phyloP scores from a whole-genome alignment of 1,139 yeast genomes.

The Pichia kudriavzevii region DNA sequence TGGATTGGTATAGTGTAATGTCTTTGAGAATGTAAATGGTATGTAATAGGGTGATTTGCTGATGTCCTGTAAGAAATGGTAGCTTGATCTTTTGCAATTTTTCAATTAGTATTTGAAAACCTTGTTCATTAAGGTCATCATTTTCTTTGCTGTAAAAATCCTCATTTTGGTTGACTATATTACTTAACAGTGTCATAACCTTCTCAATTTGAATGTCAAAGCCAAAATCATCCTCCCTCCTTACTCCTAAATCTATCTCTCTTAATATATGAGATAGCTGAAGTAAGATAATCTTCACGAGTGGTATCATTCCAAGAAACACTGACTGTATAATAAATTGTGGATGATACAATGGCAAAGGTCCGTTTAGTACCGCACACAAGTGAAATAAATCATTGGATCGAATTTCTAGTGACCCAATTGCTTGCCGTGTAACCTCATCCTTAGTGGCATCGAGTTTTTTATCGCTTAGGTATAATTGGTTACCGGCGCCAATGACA shows the following conservation, averaged over 20 bases:
- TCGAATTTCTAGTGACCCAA: slow-evolving; percentile 41
- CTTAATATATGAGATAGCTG: slow-evolving; percentile 47
- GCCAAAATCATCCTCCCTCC: slow-evolving; percentile 29
- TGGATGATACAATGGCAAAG: slow-evolving; percentile 87
- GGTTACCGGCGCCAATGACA: slow-evolving; percentile 86
- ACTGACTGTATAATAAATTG: slow-evolving; percentile 75
- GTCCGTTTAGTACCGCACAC: slow-evolving; percentile 76
- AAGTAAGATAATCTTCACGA: slow-evolving; percentile 53
- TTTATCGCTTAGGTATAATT: slow-evolving; percentile 74
- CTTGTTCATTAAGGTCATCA: slow-evolving; percentile 35
- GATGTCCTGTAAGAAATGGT: slow-evolving; percentile 84
- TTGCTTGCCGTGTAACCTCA: slow-evolving; percentile 36
- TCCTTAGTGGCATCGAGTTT: slow-evolving; percentile 50
- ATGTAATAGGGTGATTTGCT: slow-evolving; percentile 73
- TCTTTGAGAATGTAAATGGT: slow-evolving; percentile 58
- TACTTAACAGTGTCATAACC: slow-evolving; percentile 17
- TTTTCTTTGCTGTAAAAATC: slow-evolving; percentile 6
- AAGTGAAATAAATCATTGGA: slow-evolving; percentile 52
- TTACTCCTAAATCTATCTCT: slow-evolving; percentile 37
- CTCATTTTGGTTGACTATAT: slow-evolving; percentile 1
- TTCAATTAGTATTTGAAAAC: slow-evolving; percentile 47
- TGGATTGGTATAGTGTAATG: slow-evolving; percentile 35
- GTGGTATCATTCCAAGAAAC: slow-evolving; percentile 50
- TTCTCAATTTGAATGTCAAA: slow-evolving; percentile 31
- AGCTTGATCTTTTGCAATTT: slow-evolving; percentile 57